phyloP scores from a whole-genome alignment of 148 eudicot species.

The Rhododendron ferrugineum region DNA sequence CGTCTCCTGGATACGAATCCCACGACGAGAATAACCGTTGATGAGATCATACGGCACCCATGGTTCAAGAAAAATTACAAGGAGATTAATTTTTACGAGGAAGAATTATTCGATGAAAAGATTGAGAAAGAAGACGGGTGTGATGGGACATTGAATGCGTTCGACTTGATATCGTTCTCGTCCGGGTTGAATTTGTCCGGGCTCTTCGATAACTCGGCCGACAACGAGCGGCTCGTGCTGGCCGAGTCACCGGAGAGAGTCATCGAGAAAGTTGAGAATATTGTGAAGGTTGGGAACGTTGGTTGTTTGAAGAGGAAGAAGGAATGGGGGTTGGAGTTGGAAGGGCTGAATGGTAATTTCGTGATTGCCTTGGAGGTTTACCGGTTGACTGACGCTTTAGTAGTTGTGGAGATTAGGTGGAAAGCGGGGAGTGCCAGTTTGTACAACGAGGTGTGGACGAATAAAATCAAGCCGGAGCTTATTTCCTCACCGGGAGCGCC shows the following conservation, averaged over 20 bases:
- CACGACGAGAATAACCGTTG: slow-evolving; percentile 44
- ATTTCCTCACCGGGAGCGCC: neutral
- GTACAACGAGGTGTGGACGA: slow-evolving; percentile 25
- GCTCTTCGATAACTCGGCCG: slow-evolving; percentile 22
- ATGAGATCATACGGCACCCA: slow-evolving; percentile 50
- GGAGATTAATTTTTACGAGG: slow-evolving; percentile 29
- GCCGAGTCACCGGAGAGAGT: slow-evolving; percentile 27
- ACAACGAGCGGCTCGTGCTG: slow-evolving; percentile 27
- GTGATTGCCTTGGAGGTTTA: slow-evolving; percentile 26
- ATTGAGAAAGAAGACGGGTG: neutral
- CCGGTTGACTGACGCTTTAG: slow-evolving; percentile 37
- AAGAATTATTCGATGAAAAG: neutral
- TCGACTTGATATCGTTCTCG: slow-evolving; percentile 54
- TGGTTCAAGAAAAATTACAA: slow-evolving; percentile 50
- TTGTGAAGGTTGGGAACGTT: slow-evolving; percentile 19
- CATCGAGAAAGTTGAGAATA: slow-evolving; percentile 27
- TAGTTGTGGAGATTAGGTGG: slow-evolving; percentile 31
- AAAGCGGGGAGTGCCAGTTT: slow-evolving; percentile 22
- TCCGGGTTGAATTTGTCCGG: slow-evolving; percentile 50
- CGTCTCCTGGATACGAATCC: slow-evolving; percentile 64
- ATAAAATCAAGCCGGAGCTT: slow-evolving; percentile 29
- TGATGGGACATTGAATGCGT: slow-evolving; percentile 33
- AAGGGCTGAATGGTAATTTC: slow-evolving; percentile 34
- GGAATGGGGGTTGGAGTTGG: slow-evolving; percentile 39
- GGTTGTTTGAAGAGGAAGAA: slow-evolving; percentile 21